phyloP scores from a whole-genome alignment of 148 eudicot species.

The Vaccinium corymbosum region DNA sequence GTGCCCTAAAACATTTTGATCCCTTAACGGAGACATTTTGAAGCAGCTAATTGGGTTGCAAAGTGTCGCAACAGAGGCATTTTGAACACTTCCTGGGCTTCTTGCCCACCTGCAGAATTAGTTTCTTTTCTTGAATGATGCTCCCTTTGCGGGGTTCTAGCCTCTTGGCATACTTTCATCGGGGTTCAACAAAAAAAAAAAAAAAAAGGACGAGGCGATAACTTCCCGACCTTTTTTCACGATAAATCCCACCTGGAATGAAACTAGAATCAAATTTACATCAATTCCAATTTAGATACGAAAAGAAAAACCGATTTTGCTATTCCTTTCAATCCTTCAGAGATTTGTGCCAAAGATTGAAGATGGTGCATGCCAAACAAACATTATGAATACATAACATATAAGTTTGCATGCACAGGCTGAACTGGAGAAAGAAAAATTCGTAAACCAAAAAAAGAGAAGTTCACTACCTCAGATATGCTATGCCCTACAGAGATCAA shows the following conservation, averaged over 20 bases:
- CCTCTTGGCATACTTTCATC: background rate
- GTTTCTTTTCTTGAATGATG: background rate
- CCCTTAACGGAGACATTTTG: background rate
- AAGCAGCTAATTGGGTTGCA: background rate
- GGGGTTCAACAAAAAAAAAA: background rate
- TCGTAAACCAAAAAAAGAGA: background rate
- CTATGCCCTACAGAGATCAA: conserved; percentile 78
- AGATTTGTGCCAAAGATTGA: background rate
- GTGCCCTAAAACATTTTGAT: background rate
- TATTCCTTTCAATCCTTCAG: background rate
- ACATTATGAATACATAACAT: conserved; percentile 7
- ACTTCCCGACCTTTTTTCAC: background rate
- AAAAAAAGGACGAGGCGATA: background rate
- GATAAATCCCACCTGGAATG: conserved; percentile 1
- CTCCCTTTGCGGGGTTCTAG: background rate
- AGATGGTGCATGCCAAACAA: background rate
- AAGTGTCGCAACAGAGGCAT: background rate
- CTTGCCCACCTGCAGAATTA: background rate
- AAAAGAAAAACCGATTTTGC: background rate
- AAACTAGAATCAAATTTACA: background rate
- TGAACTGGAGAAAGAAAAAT: background rate
- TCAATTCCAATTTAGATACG: background rate
- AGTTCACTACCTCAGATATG: conserved; percentile 62
- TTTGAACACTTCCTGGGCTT: background rate
- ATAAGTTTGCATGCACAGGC: background rate